Percentiles rank a stretch among this genome's conserved stretches.
Conservation (phyloP, 345 rosid species). For the Heritiera fomes region DNA sequence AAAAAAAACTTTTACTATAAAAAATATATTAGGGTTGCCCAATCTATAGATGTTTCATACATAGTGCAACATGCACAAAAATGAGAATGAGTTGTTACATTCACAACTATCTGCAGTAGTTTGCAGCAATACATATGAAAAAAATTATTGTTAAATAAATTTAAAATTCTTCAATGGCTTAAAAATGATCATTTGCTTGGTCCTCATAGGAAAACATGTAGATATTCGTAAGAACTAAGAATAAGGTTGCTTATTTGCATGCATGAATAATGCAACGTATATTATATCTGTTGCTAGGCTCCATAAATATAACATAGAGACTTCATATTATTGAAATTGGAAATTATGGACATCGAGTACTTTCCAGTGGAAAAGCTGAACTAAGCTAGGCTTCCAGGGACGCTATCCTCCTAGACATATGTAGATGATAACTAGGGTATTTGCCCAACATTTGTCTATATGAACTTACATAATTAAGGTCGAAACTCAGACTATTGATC, state of each 20-base stretch:
- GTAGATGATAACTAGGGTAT: background rate
- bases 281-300: background rate
- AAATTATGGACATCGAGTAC: constrained; percentile 12
- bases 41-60: too few relatives aligned
- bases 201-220: background rate
- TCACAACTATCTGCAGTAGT: too few relatives aligned
- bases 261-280: background rate
- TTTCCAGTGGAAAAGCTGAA: background rate
- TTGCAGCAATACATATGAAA: too few relatives aligned
- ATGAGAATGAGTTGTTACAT: too few relatives aligned
- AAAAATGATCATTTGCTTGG: background rate
- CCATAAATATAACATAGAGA: background rate
- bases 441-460: constrained; percentile 1
- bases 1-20: too few relatives aligned
- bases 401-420: background rate
- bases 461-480: background rate
- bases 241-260: background rate
- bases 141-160: too few relatives aligned
- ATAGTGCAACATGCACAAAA: too few relatives aligned
- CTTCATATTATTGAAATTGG: constrained; percentile 5
- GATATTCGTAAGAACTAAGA: background rate
- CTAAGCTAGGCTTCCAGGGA: background rate
- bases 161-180: background rate
- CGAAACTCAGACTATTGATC: background rate
- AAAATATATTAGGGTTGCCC: too few relatives aligned